Conservation (phyloP, 257 asterid genomes). For the Solanum clarkiae region DNA sequence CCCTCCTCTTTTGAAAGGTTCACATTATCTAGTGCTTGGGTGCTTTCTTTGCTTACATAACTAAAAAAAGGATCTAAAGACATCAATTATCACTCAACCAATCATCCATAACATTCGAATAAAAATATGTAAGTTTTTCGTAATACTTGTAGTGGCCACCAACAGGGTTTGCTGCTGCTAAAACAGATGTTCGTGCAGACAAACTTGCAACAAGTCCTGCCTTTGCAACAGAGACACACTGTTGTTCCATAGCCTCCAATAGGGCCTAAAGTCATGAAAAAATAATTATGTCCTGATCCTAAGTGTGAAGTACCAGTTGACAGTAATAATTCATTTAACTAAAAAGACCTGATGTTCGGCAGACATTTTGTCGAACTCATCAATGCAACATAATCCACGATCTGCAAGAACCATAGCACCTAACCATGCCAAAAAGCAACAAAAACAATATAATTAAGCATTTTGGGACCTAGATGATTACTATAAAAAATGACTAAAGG, state of each 20-base stretch:
- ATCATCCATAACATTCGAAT: not conserved
- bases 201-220: slow-evolving; percentile 99
- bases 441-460: not conserved
- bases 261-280: slow-evolving; percentile 47
- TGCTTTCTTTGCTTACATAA: not conserved
- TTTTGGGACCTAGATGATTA: not conserved
- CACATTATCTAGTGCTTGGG: not conserved
- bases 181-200: slow-evolving; percentile 92
- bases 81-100: not conserved
- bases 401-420: slow-evolving; percentile 99
- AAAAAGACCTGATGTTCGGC: slow-evolving; percentile 84
- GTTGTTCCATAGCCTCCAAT: slow-evolving; percentile 99
- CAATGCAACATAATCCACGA: slow-evolving; percentile 94
- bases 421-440: slow-evolving; percentile 10
- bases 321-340: not conserved
- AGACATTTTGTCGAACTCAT: slow-evolving; percentile 96
- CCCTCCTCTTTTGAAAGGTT: too few species aligned
- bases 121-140: not conserved
- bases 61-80: not conserved
- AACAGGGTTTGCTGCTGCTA: slow-evolving; percentile 98
- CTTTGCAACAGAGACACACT: slow-evolving; percentile 97
- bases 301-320: slow-evolving; percentile 6
- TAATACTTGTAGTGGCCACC: slow-evolving; percentile 93
- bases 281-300: slow-evolving; percentile 8
- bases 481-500: not conserved